phyloP scores from a whole-genome alignment of 106 monocot genomes.

The Dendrobium catenatum region DNA sequence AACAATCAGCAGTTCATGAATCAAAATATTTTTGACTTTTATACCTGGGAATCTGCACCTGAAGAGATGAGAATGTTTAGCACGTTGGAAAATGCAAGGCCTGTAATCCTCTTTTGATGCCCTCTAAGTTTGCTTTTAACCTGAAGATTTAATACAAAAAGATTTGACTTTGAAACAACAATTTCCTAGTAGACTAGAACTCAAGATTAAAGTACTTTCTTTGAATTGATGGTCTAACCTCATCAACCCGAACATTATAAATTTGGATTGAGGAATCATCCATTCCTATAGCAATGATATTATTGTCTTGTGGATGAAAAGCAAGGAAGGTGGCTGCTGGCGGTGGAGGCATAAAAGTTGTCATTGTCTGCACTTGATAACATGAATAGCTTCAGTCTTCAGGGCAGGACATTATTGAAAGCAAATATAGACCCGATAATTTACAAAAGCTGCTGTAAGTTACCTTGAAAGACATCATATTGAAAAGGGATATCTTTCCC shows the following conservation, averaged over 20 bases:
- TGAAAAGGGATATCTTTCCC: constrained; percentile 52
- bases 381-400: neutral
- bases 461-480: constrained; percentile 61
- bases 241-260: constrained; percentile 53
- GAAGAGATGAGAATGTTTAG: constrained; percentile 65
- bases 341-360: constrained; percentile 62
- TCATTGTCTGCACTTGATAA: constrained; percentile 40
- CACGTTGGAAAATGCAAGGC: constrained; percentile 52
- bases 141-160: constrained; percentile 22
- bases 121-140: constrained; percentile 57
- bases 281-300: constrained; percentile 72
- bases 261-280: constrained; percentile 65
- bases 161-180: neutral
- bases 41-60: constrained; percentile 73
- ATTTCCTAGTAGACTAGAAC: neutral
- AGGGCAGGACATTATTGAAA: constrained; percentile 1
- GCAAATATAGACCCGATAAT: neutral
- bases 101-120: constrained; percentile 62
- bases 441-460: neutral
- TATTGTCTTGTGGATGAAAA: constrained; percentile 70
- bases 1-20: too few species aligned
- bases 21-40: neutral
- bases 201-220: neutral
- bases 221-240: constrained; percentile 25
- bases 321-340: constrained; percentile 66